These are phyloP conservation scores for Chalara sp. DNA, from an alignment of 2,329 filamentous ascomycete species.

Conservation along the genomic window DNA sequence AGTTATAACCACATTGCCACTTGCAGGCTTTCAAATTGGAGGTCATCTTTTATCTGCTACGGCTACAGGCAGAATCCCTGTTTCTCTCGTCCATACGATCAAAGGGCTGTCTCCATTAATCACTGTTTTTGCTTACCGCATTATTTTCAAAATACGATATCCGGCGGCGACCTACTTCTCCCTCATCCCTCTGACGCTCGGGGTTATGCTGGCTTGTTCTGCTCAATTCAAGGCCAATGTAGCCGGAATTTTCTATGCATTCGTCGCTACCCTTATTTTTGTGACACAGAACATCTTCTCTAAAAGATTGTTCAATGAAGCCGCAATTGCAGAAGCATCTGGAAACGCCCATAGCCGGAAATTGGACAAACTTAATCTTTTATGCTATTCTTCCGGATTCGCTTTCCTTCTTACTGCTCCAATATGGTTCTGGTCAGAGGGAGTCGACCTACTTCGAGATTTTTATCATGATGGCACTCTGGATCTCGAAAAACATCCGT, in stretches of 20 bases:
- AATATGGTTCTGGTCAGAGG: slow-evolving; percentile 91
- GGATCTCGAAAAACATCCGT: slow-evolving; percentile 45
- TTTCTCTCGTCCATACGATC: slow-evolving; percentile 96
- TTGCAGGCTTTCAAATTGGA: slow-evolving; percentile 87
- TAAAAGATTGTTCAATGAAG: slow-evolving; percentile 95
- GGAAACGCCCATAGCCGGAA: slow-evolving; percentile 62
- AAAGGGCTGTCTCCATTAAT: slow-evolving; percentile 95
- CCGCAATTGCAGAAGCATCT: slow-evolving; percentile 76
- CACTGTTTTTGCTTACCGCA: slow-evolving; percentile 86
- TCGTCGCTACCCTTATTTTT: slow-evolving; percentile 87
- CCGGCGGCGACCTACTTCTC: slow-evolving; percentile 82
- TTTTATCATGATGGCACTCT: slow-evolving; percentile 77
- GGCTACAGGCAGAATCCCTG: slow-evolving; percentile 88
- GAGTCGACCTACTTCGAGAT: slow-evolving; percentile 68
- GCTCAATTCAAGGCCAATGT: slow-evolving; percentile 85
- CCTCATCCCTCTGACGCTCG: slow-evolving; percentile 80
- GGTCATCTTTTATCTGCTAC: slow-evolving; percentile 92
- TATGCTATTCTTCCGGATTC: slow-evolving; percentile 94
- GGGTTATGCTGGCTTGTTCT: slow-evolving; percentile 95
- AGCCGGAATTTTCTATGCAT: slow-evolving; percentile 81
- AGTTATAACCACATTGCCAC: slow-evolving; percentile 78
- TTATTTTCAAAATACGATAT: slow-evolving; percentile 85
- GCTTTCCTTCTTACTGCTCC: slow-evolving; percentile 84
- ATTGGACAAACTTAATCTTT: slow-evolving; percentile 90
- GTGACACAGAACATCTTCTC: slow-evolving; percentile 98